Evolutionary conservation across 805 yeast genomes (phyloP), one percentile per base, ranked within the genome.

Genomic region (Cyberlindnera veronae): DNA sequence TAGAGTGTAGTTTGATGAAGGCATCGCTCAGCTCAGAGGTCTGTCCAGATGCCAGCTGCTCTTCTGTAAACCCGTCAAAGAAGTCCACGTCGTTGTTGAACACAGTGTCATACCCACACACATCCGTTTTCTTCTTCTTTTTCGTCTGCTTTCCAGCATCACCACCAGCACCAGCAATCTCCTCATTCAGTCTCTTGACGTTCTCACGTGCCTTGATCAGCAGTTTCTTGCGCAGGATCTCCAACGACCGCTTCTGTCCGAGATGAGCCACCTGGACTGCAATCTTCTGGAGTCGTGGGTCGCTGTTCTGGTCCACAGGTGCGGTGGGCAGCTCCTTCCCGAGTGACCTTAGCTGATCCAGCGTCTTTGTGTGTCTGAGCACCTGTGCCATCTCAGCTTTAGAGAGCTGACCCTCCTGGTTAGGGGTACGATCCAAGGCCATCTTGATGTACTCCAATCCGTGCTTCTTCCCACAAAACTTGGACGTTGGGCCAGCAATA

Each of bases 401-500:
- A 3, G 33, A n/a, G n/a, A n/a, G n/a, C n/a, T n/a, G n/a, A n/a
- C n/a, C n/a, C n/a, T n/a, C n/a, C n/a, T n/a, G n/a, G n/a, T n/a
- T n/a, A n/a, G n/a, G n/a, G n/a, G n/a, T n/a, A n/a, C n/a, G n/a
- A n/a, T n/a, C n/a, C n/a, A n/a, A n/a, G n/a, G n/a, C n/a, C n/a
- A n/a, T n/a, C 27, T 37, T 39, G 43, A 56, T 42, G 28, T 32
- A 57, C 15, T 28, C 34, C 16, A 49, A 17, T 26, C 95, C 96
- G 60, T 90, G 95, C 19, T 75, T 84, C 16, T 70, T 72, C 13
- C 77, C 63, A 57, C 97, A 89, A 57, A 84, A 89, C 58, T 89
- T 87, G 24, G 88, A 76, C 33, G 59, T 62, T 17, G 55, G 51
- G 1, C 57, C 62, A 4, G 44, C 36, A 5, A 79, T 76, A 0